Base-by-base conservation (phyloP, 768 basidiomycete species). In the Pisolithus orientalis region DNA sequence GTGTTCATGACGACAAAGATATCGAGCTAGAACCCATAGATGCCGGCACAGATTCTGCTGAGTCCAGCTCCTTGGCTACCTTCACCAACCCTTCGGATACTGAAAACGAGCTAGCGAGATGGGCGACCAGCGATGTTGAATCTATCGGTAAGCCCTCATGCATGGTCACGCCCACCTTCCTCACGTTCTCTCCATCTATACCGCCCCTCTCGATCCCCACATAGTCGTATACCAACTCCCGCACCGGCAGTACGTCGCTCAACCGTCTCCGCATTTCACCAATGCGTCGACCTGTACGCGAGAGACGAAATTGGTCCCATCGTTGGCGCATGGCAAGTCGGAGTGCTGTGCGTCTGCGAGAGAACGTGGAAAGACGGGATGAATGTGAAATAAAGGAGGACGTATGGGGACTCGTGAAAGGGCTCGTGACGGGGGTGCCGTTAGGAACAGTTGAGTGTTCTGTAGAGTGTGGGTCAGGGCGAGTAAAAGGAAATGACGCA, bases 181-280 rank as follows among this genome's bases (percentile, higher is more conserved):
- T 32, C 31, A 32, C 31, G 31, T 10, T 32, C 10, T 9, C 31
- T 32, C 31, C 31, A 32, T 9, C 31, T 3, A 32, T 32, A 32
- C 17, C 42, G 13, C 17, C 42, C 10, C 21, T 43, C 8, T 43
- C 42, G 3, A 54, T n/a, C 25, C 65, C 66, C n/a, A 67, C 65
- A 44, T 68, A 67, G n/a, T 67, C 56, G 49, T 66, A 65, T 4
- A 68, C 66, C 9, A 57, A 55, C 7, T 64, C 65, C 6, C 62
- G 53, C 24, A 53, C 61, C 2, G 65, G 66, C 21, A 67, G 54
- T 21, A 59, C 60, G 10, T 61, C 66, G 39, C 62, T 56, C 16
- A 67, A 57, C 31, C 66, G 65, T 32, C 62, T 66, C 44, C 63
- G 66, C 49, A 65, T 55, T 29, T 67, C 66, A 5, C 39, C 53